Evolutionary conservation across 2,329 filamentous ascomycete species (phyloP), one percentile per base, ranked within the genome.

Genomic region (Hymenoscyphus fructigenus): DNA sequence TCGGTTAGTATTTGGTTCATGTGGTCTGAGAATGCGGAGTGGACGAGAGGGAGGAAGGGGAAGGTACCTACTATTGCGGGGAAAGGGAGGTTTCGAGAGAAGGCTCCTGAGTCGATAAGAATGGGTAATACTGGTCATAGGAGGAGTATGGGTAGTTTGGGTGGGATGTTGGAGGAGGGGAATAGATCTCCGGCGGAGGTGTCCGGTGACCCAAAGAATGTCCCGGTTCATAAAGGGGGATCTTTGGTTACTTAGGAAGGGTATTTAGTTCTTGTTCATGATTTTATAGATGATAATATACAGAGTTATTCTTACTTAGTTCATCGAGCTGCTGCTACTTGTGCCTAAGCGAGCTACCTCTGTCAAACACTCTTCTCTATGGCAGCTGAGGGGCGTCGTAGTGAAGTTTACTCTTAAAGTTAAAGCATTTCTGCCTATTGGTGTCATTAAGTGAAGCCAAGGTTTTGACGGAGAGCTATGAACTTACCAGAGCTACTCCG

Each of bases 1-100:
- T 14, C 68, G 1, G 20, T 57, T 10, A 44, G 59, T 28, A 65
- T 62, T 50, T 65, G 53, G 26, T 71, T 70, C 38, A 67, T 71
- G 66, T 61, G 41, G 12, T 53, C 44, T 50, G 44, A 53, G 20
- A 53, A 53, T 14, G 20, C 47, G 20, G n/a, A 53, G 47, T 53
- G 47, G 47, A 53, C 20, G n/a, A 53, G 47, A 26, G 47, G 47
- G 10, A 4, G 47, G 20, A 23, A 53, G 20, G 9, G 23, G 9
- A 32, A 32, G 9, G 20, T 20, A 53, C 23, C n/a, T 53, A 23
- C n/a, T 26, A 23, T 26, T 53, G 23, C 23, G 20, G 47, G 47
- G 47, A 23, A 53, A 12, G 2, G 4, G 20, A 7, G 23, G 10
- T 53, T 26, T 12, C 47, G 47, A 12, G 20, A 26, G 20, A 23